Conservation (phyloP, 31 red algal species). For the Porphyra umbilicalis region DNA sequence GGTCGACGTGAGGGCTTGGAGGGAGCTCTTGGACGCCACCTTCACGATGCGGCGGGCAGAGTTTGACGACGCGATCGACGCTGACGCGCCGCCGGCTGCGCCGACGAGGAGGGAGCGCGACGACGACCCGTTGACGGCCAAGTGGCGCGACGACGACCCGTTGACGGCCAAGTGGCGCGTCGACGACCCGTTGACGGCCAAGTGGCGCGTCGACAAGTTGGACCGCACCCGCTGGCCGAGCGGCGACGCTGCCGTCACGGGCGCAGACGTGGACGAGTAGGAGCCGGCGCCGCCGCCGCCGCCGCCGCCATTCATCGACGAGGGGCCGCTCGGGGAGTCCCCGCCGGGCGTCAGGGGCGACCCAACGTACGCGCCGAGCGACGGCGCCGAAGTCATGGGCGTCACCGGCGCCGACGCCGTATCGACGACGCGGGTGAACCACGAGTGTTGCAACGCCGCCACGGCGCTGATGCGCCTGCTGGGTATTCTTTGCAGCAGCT, state of each 20-base stretch:
- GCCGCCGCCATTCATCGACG: conserved; percentile 28
- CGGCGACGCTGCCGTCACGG: conserved; percentile 8
- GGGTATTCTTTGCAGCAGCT: conserved; percentile 68
- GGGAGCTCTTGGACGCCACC: conserved; percentile 19
- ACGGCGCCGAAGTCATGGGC: conserved; percentile 13
- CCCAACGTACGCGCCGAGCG: conserved; percentile 22
- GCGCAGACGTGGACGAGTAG: conserved; percentile 11
- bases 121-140: too few relatives aligned
- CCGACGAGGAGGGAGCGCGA: background rate
- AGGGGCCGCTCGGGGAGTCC: conserved; percentile 16
- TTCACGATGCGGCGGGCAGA: conserved; percentile 33
- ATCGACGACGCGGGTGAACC: conserved; percentile 43
- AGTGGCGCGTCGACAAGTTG: background rate
- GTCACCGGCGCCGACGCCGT: background rate
- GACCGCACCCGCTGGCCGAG: background rate
- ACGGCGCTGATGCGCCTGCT: conserved; percentile 73
- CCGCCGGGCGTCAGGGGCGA: conserved; percentile 11
- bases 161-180: too few relatives aligned
- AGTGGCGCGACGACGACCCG: too few relatives aligned
- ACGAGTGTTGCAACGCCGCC: conserved; percentile 55
- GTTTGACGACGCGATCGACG: conserved; percentile 10
- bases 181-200: background rate
- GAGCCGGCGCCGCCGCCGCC: conserved; percentile 9
- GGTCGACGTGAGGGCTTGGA: conserved; percentile 40
- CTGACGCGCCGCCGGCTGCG: background rate